Percentiles rank a stretch among this genome's conserved stretches.
phyloP scores from a whole-genome alignment of 768 basidiomycete genomes.

The Boletus sp. region DNA sequence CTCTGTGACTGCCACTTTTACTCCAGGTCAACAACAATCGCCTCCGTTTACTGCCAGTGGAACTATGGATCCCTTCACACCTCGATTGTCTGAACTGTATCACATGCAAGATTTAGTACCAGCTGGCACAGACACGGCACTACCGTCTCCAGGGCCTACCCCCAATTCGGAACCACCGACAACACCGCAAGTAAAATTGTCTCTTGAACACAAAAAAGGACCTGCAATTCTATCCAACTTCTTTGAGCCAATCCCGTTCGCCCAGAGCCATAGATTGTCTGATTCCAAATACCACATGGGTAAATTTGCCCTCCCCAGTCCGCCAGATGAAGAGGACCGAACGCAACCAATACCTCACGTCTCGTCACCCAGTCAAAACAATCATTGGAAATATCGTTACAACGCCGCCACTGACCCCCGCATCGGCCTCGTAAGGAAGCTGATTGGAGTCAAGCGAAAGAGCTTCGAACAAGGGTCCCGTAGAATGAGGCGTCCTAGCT shows the following conservation, averaged over 20 bases:
- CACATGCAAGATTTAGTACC: slow-evolving; percentile 28
- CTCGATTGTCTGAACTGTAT: slow-evolving; percentile 23
- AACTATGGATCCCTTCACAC: slow-evolving; percentile 18
- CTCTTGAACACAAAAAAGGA: slow-evolving; percentile 24
- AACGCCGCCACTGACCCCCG: slow-evolving; percentile 67
- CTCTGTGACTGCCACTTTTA: slow-evolving; percentile 17
- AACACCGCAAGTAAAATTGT: slow-evolving; percentile 55
- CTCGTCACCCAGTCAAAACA: slow-evolving; percentile 17
- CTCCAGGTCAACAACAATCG: slow-evolving; percentile 30
- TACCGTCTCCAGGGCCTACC: slow-evolving; percentile 52
- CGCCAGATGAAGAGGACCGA: slow-evolving; percentile 51
- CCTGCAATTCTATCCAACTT: slow-evolving; percentile 23
- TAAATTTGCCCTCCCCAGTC: slow-evolving; percentile 70
- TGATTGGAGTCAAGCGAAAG: slow-evolving; percentile 74
- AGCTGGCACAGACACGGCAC: slow-evolving; percentile 41
- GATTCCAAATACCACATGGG: slow-evolving; percentile 76
- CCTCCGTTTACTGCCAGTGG: slow-evolving; percentile 30
- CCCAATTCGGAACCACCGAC: slow-evolving; percentile 51
- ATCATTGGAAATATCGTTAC: slow-evolving; percentile 55
- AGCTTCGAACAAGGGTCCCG: slow-evolving; percentile 37
- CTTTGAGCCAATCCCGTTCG: slow-evolving; percentile 79
- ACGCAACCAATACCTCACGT: slow-evolving; percentile 25
- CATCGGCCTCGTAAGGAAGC: slow-evolving; percentile 61
- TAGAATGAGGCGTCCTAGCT: slow-evolving; percentile 37
- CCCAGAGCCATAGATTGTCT: slow-evolving; percentile 53